A percentile compares a stretch with the other conserved stretches of the same genome.
Evolutionary conservation across 2,329 filamentous ascomycete species (phyloP).

Genomic region (Colletotrichum theobromicola): DNA sequence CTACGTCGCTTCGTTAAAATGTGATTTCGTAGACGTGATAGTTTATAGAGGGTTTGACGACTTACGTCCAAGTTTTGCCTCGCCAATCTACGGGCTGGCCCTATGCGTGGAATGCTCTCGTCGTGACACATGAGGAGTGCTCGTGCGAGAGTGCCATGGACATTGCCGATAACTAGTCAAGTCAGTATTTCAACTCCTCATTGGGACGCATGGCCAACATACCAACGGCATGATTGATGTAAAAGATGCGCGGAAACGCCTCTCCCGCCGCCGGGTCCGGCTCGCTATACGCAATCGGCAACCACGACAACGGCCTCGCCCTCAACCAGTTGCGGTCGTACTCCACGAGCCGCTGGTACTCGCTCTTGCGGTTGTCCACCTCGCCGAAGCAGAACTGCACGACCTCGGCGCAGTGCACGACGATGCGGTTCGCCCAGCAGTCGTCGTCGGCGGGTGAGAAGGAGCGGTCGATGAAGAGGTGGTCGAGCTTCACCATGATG

Average conservation of each 20-base stretch:
- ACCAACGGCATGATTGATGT: slow-evolving; percentile 61
- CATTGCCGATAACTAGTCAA: slow-evolving; percentile 57
- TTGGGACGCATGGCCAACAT: neutral
- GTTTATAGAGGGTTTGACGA: neutral
- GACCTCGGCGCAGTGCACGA: slow-evolving; percentile 68
- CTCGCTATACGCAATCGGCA: slow-evolving; percentile 56
- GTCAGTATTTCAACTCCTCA: neutral
- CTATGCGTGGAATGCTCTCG: slow-evolving; percentile 56
- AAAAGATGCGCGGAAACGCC: slow-evolving; percentile 64
- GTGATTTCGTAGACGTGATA: too few relatives aligned
- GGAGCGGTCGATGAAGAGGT: slow-evolving; percentile 56
- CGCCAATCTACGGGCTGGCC: slow-evolving; percentile 35
- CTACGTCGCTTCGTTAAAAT: slow-evolving; percentile 25
- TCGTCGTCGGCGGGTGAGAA: slow-evolving; percentile 51
- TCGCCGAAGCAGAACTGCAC: slow-evolving; percentile 66
- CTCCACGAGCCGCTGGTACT: slow-evolving; percentile 50
- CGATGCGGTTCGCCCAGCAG: slow-evolving; percentile 65
- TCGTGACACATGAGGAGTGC: slow-evolving; percentile 63
- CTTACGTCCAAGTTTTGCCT: slow-evolving; percentile 43
- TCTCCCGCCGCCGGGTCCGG: slow-evolving; percentile 32
- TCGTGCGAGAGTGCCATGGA: slow-evolving; percentile 62
- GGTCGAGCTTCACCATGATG: slow-evolving; percentile 52
- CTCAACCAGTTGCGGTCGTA: slow-evolving; percentile 52
- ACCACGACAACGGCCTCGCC: slow-evolving; percentile 54
- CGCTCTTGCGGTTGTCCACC: slow-evolving; percentile 28